Evolutionary conservation across 495 filamentous ascomycete species (phyloP).

Genomic region (Penicillium paradoxum): DNA sequence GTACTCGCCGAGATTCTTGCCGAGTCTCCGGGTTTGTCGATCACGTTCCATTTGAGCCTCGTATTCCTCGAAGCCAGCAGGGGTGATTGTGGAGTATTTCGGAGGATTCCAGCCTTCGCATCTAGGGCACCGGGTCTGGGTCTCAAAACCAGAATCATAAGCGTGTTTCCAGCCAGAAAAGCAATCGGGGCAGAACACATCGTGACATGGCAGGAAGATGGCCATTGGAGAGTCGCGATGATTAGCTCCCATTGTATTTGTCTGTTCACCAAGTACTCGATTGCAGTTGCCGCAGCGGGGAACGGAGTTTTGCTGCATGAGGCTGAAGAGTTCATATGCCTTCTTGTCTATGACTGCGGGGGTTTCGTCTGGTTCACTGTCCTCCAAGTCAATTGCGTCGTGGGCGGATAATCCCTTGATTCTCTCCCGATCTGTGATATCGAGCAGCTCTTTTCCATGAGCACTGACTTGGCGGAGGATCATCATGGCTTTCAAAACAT

Average conservation of each 20-base stretch:
- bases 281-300: conserved; percentile 67
- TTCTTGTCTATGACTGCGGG: conserved; percentile 54
- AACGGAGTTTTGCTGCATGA: conserved; percentile 72
- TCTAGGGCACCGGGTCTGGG: conserved; percentile 52
- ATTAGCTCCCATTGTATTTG: conserved; percentile 41
- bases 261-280: conserved; percentile 49
- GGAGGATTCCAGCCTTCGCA: conserved; percentile 58
- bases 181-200: conserved; percentile 73
- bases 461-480: conserved; percentile 87
- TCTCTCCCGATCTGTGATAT: conserved; percentile 70
- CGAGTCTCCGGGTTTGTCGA: conserved; percentile 43
- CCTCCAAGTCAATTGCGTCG: conserved; percentile 81
- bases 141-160: conserved; percentile 17
- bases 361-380: conserved; percentile 59
- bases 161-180: conserved; percentile 42
- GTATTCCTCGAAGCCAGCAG: conserved; percentile 55
- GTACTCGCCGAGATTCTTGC: conserved; percentile 64
- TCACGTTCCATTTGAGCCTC: conserved; percentile 38
- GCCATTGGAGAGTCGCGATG: conserved; percentile 62
- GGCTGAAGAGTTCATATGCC: conserved; percentile 73
- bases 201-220: conserved; percentile 77
- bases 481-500: conserved; percentile 85
- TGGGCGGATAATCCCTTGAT: conserved; percentile 73
- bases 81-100: conserved; percentile 61
- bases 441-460: conserved; percentile 83